These are phyloP conservation scores for Trypanosoma congolense DNA, from an alignment of 208 protist genomes.

Conservation along the genomic window DNA sequence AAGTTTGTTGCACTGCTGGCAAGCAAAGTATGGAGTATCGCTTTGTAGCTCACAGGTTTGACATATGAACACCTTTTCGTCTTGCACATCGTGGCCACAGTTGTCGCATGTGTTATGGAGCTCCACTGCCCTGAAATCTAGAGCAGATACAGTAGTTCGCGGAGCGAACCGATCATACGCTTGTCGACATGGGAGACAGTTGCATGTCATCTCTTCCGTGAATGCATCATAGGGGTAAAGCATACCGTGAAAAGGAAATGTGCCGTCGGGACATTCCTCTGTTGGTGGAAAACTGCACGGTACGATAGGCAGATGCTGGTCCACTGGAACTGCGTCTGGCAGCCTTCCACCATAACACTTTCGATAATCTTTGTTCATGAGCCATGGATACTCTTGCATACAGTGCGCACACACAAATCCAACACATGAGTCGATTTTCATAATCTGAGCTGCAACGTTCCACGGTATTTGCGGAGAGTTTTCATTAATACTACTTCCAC, in stretches of 20 bases:
- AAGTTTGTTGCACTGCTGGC: constrained; percentile 57
- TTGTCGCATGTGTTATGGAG: constrained; percentile 69
- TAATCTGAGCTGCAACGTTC: constrained; percentile 40
- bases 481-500: constrained; percentile 34
- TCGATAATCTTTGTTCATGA: constrained; percentile 43
- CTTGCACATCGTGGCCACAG: constrained; percentile 45
- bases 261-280: constrained; percentile 5
- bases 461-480: constrained; percentile 34
- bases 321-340: constrained; percentile 24
- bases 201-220: constrained; percentile 55
- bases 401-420: constrained; percentile 73
- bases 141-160: constrained; percentile 38
- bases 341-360: constrained; percentile 62
- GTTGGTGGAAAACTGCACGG: constrained; percentile 34
- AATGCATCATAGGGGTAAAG: constrained; percentile 64
- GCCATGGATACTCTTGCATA: constrained; percentile 82
- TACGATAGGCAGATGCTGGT: constrained; percentile 25
- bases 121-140: constrained; percentile 62
- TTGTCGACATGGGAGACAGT: constrained; percentile 49
- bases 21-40: constrained; percentile 59
- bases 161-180: constrained; percentile 66
- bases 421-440: constrained; percentile 79
- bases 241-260: constrained; percentile 73
- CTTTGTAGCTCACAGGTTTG: constrained; percentile 71
- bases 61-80: constrained; percentile 67